Evolutionary conservation across 768 basidiomycete species (phyloP).

Genomic region (Termitomyces heimii): DNA sequence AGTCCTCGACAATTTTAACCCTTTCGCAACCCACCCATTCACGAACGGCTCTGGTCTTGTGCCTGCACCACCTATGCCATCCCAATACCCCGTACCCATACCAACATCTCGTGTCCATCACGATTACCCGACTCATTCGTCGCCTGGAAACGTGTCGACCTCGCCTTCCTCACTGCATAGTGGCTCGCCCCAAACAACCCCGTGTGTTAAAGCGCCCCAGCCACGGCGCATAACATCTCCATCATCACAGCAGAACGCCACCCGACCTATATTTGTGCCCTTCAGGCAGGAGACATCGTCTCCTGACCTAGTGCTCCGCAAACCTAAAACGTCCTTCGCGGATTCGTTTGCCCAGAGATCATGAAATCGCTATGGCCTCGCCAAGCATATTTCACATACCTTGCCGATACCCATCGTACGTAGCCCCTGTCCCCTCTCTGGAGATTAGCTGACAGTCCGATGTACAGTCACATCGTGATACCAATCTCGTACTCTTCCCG

Average conservation of each 20-base stretch:
- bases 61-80: conserved; percentile 39
- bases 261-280: conserved; percentile 41
- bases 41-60: conserved; percentile 37
- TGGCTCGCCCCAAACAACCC: conserved; percentile 11
- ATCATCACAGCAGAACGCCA: conserved; percentile 11
- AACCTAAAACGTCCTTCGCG: conserved; percentile 18
- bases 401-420: conserved; percentile 11
- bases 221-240: conserved; percentile 15
- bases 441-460: not conserved
- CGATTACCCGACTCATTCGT: conserved; percentile 8
- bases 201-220: conserved; percentile 20
- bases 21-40: conserved; percentile 55
- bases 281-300: conserved; percentile 49
- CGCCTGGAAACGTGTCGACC: conserved; percentile 13
- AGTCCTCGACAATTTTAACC: conserved; percentile 45
- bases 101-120: conserved; percentile 23
- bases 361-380: not conserved
- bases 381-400: not conserved
- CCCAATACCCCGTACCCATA: conserved; percentile 38
- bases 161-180: conserved; percentile 14
- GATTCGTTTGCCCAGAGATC: conserved; percentile 6
- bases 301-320: conserved; percentile 46
- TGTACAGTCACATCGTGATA: conserved; percentile 7
- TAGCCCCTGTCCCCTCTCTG: not conserved
- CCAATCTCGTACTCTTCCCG: not conserved